Base-by-base conservation (phyloP, 345 rosid genomes). In the Brassica carinata region DNA sequence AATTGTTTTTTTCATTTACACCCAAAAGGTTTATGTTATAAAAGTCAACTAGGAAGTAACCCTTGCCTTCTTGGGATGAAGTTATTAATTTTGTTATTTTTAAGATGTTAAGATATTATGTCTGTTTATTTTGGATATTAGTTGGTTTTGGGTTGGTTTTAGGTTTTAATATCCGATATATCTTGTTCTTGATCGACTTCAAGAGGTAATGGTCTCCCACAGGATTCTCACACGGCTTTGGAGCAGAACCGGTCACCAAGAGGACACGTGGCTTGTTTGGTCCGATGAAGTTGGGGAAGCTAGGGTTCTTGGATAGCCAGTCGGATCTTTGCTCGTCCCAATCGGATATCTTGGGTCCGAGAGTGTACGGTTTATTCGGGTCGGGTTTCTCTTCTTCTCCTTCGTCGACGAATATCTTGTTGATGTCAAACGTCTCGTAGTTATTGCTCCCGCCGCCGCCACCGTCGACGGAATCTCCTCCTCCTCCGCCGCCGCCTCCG, bases 161-260 rank as follows among this genome's bases (percentile, higher is more conserved):
- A 1, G 36, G 36, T 33, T 33, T 33, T 33, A 33, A 33, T 33
- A 33, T 33, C 36, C 29, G n/a, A 27, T 27, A 27, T 27, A 91
- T 87, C 87, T 91, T 91, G 90, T 90, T 91, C 87, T 91, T 91
- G 36, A 87, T 85, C 0, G 94, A 86, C 77, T 90, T 91, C 85
- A 91, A 78, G 38, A 91, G 80, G 72, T 88, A 91, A 59, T 87
- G 97, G 26, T 91, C 94, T n/a, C 97, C 97, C 0, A 88, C 87
- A 34, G 91, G 91, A 57, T 88, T 90, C 88, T 90, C 94, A 51
- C 97, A 91, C 3, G 94, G 91, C 34, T 86, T 87, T 5, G 94
- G 94, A 0, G 97, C 86, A 8, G 94, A 91, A 72, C 97, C 94
- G 0, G 97, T 91, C 6, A 91, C 94, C 19, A 91, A 79, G 1